phyloP scores from a whole-genome alignment of 192 early-diverging fungal genomes.

The Jimgerdemannia flammicorona region DNA sequence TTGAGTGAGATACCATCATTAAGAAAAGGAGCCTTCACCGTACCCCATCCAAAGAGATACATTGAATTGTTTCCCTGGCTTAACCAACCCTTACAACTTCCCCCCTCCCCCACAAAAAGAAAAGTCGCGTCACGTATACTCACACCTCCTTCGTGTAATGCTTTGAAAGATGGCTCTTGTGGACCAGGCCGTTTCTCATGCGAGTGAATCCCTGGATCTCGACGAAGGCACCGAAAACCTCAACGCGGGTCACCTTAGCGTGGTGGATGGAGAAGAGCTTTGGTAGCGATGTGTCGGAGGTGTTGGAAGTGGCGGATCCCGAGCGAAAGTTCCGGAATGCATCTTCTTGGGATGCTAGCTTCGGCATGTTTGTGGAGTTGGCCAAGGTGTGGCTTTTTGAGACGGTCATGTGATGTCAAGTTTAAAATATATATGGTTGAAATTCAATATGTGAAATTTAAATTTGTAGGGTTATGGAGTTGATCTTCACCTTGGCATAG shows the following conservation, averaged over 20 bases:
- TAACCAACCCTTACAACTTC: neutral
- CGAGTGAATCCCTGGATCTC: constrained; percentile 23
- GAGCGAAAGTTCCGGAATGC: neutral
- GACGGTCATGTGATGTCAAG: no score
- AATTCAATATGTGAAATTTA: no score
- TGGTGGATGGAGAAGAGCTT: constrained; percentile 37
- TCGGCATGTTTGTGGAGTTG: neutral
- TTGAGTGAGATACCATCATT: no score
- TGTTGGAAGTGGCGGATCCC: neutral
- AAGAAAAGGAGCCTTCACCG: no score
- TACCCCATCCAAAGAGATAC: no score
- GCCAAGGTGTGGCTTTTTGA: neutral
- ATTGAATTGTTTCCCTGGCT: no score
- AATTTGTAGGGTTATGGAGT: no score
- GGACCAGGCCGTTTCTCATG: constrained; percentile 27
- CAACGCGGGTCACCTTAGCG: constrained; percentile 22
- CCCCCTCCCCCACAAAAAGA: neutral
- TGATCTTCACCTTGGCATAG: no score
- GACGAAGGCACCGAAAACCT: constrained; percentile 40
- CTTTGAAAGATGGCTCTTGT: constrained; percentile 32
- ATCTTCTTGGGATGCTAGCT: neutral
- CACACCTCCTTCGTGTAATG: constrained; percentile 30
- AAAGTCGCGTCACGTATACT: neutral
- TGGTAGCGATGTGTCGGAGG: constrained; percentile 21
- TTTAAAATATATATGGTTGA: no score